Conservation (phyloP, 306 rosid species). For the Fragaria vesca region DNA sequence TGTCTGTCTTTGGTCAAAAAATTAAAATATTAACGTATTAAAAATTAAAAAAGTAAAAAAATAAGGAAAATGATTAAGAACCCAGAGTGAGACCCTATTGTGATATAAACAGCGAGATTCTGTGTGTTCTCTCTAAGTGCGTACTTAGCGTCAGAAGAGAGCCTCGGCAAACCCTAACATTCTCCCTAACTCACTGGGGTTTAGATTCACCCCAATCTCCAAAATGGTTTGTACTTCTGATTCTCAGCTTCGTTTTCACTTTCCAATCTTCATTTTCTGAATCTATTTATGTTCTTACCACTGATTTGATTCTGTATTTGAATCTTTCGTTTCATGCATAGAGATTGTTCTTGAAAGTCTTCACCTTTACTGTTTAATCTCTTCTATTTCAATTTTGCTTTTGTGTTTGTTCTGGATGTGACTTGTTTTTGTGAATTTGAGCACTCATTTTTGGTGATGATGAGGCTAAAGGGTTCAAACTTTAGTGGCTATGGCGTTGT, state of each 20-base stretch:
- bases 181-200: conserved; percentile 5
- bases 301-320: not conserved
- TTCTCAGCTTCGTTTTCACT: not conserved
- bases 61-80: no score
- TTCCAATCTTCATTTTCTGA: not conserved
- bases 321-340: not conserved
- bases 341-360: not conserved
- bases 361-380: not conserved
- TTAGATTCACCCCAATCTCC: not conserved
- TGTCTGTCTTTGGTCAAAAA: no score
- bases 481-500: not conserved
- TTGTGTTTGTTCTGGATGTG: not conserved
- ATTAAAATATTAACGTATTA: no score
- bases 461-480: not conserved
- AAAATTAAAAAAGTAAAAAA: no score
- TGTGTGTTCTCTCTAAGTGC: no score
- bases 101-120: no score
- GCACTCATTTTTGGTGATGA: not conserved
- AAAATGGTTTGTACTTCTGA: conserved; percentile 29
- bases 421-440: conserved; percentile 4
- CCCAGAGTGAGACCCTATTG: no score
- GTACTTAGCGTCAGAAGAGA: no score
- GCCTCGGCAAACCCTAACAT: conserved; percentile 25
- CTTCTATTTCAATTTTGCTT: not conserved
- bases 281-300: not conserved